A percentile compares a stretch with the other conserved stretches of the same genome.
These are phyloP conservation scores for Schizosaccharomyces versatilis DNA, from an alignment of 1,139 yeast species.

Conservation along the genomic window DNA sequence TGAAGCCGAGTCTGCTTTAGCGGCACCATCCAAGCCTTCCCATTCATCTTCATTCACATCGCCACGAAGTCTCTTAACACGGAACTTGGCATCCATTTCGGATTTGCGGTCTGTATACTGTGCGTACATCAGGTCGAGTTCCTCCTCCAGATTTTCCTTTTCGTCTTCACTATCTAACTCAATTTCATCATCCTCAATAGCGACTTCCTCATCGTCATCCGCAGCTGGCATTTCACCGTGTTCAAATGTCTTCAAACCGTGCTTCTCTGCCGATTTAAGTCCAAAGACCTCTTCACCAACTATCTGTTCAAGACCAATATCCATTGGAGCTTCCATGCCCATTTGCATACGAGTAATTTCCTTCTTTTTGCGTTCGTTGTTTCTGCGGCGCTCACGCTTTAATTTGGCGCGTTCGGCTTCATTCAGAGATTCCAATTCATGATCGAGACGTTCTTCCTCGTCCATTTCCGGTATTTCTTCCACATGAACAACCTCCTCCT, in stretches of 20 bases:
- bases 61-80: constrained; percentile 65
- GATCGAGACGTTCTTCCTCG: constrained; percentile 76
- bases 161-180: constrained; percentile 43
- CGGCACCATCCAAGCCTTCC: constrained; percentile 50
- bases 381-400: constrained; percentile 61
- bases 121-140: constrained; percentile 37
- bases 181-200: constrained; percentile 19
- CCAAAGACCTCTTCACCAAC: constrained; percentile 64
- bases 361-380: constrained; percentile 66
- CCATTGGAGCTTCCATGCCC: constrained; percentile 86
- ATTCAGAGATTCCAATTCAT: constrained; percentile 52
- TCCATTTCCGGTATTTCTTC: constrained; percentile 47
- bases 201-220: constrained; percentile 26
- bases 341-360: constrained; percentile 82
- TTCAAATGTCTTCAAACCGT: constrained; percentile 55
- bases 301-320: constrained; percentile 77
- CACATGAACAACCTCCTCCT: constrained; percentile 21
- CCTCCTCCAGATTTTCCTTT: constrained; percentile 27
- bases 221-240: constrained; percentile 33
- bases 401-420: constrained; percentile 46
- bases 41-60: constrained; percentile 42
- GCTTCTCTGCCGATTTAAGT: constrained; percentile 59
- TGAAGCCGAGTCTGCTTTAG: constrained; percentile 17
- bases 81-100: constrained; percentile 56
- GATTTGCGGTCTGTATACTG: constrained; percentile 51